Evolutionary conservation across 768 basidiomycete genomes (phyloP).

Genomic region (Grammothele lineata): DNA sequence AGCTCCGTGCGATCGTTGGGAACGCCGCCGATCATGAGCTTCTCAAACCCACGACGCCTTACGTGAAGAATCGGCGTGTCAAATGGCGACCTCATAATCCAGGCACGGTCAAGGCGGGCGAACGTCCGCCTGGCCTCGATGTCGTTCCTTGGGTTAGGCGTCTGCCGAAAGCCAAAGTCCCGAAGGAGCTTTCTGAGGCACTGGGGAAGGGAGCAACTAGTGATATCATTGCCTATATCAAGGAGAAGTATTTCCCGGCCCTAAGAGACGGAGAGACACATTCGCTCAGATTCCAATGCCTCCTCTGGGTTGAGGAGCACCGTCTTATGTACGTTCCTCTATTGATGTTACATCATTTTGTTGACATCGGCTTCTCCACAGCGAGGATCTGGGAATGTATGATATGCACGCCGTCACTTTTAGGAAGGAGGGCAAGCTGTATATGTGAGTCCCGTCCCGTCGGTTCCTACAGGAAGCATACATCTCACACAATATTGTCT

Average conservation of each 20-base stretch:
- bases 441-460: constrained; percentile 6
- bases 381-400: constrained; percentile 32
- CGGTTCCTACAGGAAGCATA: not conserved
- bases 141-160: constrained; percentile 13
- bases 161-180: constrained; percentile 13
- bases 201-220: no score
- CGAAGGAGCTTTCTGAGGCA: constrained; percentile 4
- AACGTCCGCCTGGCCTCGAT: constrained; percentile 16
- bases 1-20: constrained; percentile 44
- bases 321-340: no score
- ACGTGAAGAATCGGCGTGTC: constrained; percentile 24
- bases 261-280: no score
- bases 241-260: no score
- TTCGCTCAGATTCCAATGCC: no score
- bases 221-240: no score
- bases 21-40: constrained; percentile 44
- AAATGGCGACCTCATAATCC: constrained; percentile 1
- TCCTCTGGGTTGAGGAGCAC: no score
- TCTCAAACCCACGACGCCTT: constrained; percentile 43
- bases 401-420: constrained; percentile 14
- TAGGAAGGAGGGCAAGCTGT: constrained; percentile 3
- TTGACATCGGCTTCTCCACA: not conserved
- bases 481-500: not conserved
- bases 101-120: constrained; percentile 26
- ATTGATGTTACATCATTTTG: no score